These are phyloP conservation scores for Populus deltoides DNA, from an alignment of 345 rosid species.

Conservation along the genomic window DNA sequence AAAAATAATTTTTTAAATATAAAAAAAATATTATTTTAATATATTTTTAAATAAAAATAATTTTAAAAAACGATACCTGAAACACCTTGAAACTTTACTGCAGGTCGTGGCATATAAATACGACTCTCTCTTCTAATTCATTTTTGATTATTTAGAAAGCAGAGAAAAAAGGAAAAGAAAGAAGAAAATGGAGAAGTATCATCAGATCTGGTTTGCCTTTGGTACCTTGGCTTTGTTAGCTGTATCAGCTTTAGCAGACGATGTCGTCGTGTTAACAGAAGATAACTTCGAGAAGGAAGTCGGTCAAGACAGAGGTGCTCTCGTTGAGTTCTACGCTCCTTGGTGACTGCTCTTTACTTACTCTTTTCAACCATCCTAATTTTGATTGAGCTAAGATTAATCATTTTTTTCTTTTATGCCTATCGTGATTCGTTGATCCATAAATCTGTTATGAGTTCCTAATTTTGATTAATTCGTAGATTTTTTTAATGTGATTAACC, in stretches of 20 bases:
- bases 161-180: not conserved
- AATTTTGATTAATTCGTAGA: not conserved
- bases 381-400: not conserved
- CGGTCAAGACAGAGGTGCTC: constrained; percentile 87
- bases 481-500: not conserved
- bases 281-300: constrained; percentile 93
- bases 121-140: too few species aligned
- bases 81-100: not conserved
- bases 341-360: constrained; percentile 47
- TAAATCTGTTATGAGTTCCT: constrained; percentile 22
- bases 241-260: constrained; percentile 65
- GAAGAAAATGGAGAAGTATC: constrained; percentile 16
- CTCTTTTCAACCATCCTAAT: not conserved
- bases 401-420: not conserved
- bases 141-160: too few species aligned
- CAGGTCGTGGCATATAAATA: not conserved
- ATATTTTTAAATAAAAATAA: too few species aligned
- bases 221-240: constrained; percentile 45
- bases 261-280: constrained; percentile 78
- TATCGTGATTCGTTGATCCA: constrained; percentile 21
- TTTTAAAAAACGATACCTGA: too few species aligned
- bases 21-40: too few species aligned
- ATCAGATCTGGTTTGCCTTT: constrained; percentile 65
- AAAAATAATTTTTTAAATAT: too few species aligned
- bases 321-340: constrained; percentile 98